phyloP scores from a whole-genome alignment of 371 early-diverging fungal species.

The Nematocida sp. region DNA sequence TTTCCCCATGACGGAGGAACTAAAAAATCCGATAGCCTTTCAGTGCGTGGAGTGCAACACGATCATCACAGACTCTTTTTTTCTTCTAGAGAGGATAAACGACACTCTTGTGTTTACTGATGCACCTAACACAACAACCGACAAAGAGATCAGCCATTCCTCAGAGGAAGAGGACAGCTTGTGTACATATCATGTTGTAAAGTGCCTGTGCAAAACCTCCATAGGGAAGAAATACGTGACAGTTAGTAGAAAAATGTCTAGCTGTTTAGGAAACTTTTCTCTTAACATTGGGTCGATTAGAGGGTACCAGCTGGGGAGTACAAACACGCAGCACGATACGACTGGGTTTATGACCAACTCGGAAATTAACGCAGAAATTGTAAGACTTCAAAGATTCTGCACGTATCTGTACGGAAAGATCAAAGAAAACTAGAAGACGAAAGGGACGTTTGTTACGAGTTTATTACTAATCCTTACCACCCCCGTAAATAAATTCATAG shows the following conservation, averaged over 20 bases:
- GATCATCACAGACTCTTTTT: slow-evolving; percentile 52
- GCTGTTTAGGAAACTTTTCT: slow-evolving; percentile 35
- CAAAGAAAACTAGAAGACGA: slow-evolving; percentile 30
- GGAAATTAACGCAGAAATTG: slow-evolving; percentile 48
- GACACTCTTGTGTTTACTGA: slow-evolving; percentile 30
- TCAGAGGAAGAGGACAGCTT: not conserved
- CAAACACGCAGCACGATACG: not conserved
- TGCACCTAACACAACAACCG: slow-evolving; percentile 7
- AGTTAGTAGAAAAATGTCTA: slow-evolving; percentile 26
- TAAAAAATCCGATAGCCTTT: slow-evolving; percentile 53
- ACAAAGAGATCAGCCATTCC: not conserved
- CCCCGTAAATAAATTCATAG: not conserved
- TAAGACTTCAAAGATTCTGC: slow-evolving; percentile 50
- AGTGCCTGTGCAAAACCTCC: slow-evolving; percentile 19
- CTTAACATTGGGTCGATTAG: slow-evolving; percentile 17
- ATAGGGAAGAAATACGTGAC: slow-evolving; percentile 50
- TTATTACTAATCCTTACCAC: not conserved
- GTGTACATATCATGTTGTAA: slow-evolving; percentile 29
- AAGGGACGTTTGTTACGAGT: no score
- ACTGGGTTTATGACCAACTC: not conserved
- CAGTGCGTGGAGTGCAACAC: slow-evolving; percentile 49
- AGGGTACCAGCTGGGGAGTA: slow-evolving; percentile 39
- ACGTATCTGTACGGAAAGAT: slow-evolving; percentile 52
- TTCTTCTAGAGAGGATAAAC: slow-evolving; percentile 40
- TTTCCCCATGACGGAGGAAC: slow-evolving; percentile 11